Evolutionary conservation across 768 basidiomycete species (phyloP), one percentile per base, ranked within the genome.

Genomic region (Auricularia sp.): DNA sequence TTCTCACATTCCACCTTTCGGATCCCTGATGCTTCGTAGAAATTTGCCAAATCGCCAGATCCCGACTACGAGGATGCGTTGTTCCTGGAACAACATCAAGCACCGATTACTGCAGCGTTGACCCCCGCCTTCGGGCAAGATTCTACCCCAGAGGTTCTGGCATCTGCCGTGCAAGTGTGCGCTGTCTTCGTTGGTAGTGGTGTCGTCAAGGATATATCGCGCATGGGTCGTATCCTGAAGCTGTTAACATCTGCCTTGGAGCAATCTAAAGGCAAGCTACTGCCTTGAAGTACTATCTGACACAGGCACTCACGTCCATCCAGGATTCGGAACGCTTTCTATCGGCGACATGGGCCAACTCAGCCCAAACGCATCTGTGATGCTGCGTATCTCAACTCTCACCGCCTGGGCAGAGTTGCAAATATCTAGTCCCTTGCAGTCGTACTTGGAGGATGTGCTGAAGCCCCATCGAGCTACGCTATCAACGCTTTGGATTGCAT

Each of bases 111-210:
- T 2, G 93, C 97, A 21, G 97, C 97, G 0, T 81, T 98, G 18
- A 98, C 96, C 0, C 96, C 97, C 0, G 94, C 95, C 0, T 98
- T 99, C 71, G 93, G 93, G 1, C 82, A 92, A 0, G 97, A 98
- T 72, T 92, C 94, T 0, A 93, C 93, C 0, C 96, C 96, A 0
- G 96, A 99, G 72, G 95, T 98, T 36, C 72, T 98, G 47, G 91
- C 95, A 0, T 87, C 91, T 33, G 96, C 94, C 1, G 87, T 98
- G 18, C 86, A 93, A 71, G 89, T 93, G 10, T 98, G 96, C 69
- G 97, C 96, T 2, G 83, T 93, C 7, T 98, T 96, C 70, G 93
- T 98, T 7, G 94, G 96, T 1, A 93, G 90, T 70, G 96, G 97
- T 7, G 87, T 98, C 16, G 90, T 97, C 33, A 94, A 91, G 72